Base-by-base conservation (phyloP, 306 rosid species). In the Coriaria nepalensis region DNA sequence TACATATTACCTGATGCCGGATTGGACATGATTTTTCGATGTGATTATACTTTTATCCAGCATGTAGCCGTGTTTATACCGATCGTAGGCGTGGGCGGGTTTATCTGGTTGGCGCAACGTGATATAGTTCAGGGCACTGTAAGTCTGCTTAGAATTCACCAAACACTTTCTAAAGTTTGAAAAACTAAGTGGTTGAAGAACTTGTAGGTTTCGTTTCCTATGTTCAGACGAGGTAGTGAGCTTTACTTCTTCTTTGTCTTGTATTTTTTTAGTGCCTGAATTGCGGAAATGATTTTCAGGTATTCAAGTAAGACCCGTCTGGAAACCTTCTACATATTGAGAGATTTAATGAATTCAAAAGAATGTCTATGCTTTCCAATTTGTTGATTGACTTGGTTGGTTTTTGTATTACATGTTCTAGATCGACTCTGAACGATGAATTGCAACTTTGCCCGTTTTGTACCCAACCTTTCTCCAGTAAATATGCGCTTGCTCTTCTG, bases 31-130 rank as follows among this genome's bases (percentile, higher is more conserved):
- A 54, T 52, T 63, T 46, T 45, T 14, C 60, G 35, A 36, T 39
- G 32, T 48, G 29, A 20, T 20, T 20, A 13, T 63, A 59, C 67
- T 35, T 10, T 5, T 40, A 12, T 68, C 55, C 94, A 90, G 95
- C 77, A 84, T 63, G 37, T 90, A 52, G 94, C 76, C n/a, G 79
- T 84, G 60, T 52, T 90, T 45, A 37, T 81, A 67, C 97, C 97
- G 36, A 67, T 90, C 43, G 85, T 85, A 46, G 95, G 97, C 38
- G 15, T 90, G 56, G 97, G 92, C 40, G 94, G 84, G 56, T 90
- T 90, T 68, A 62, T 90, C 33, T 90, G 94, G 97, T 90, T 95
- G 97, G 97, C 94, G 36, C 86, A 95, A 57, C 75, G 78, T 59
- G 97, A 90, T 65, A 81, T 90, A 34, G 78, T 90, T 72, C 93